Base-by-base conservation (phyloP, 495 filamentous ascomycete genomes). In the Sabuloglossum arenarium region DNA sequence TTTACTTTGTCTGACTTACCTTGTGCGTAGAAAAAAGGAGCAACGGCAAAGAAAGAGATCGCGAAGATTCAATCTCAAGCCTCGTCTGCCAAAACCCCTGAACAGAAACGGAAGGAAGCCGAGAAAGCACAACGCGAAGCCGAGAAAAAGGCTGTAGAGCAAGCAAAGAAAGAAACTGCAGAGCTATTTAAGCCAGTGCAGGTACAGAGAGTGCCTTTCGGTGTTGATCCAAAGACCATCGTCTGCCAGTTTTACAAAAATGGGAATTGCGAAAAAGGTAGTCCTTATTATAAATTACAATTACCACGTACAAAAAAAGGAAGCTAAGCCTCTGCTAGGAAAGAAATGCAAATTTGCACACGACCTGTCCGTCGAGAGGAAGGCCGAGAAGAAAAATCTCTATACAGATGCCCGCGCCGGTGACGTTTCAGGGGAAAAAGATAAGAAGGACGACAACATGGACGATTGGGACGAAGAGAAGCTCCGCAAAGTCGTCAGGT, bases 161-260 rank as follows among this genome's bases (percentile, higher is more conserved):
- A 79, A 34, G 89, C 88, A 59, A 79, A 78, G 65, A 80, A 80
- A 62, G 82, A 90, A 60, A 77, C 84, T 0, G 73, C 78, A 9
- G 86, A 97, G 10, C 74, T 99, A 42, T 93, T 93, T 75, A 95
- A 91, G 70, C 90, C 91, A 3, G 82, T 91, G 9, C 88, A 96
- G 69, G 79, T 85, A 8, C 91, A 99, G 66, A 99, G 95, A 68
- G 88, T 97, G 25, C 85, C 91, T 19, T 96, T 97, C 63, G 91
- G 91, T 53, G 93, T 97, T 24, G 91, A 99, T 64, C 91, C 91
- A 6, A 99, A 97, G 76, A 97, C 89, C 0, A 86, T 99, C n/a
- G 69, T 99, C 25, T 99, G 91, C 65, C 75, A 86, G 32, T 97
- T 93, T 71, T 94, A 76, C 78, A 96, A 96, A 71, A 90, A 93